These are phyloP conservation scores for Aspergillus cejpii DNA, from an alignment of 2,329 filamentous ascomycete species.

Conservation along the genomic window DNA sequence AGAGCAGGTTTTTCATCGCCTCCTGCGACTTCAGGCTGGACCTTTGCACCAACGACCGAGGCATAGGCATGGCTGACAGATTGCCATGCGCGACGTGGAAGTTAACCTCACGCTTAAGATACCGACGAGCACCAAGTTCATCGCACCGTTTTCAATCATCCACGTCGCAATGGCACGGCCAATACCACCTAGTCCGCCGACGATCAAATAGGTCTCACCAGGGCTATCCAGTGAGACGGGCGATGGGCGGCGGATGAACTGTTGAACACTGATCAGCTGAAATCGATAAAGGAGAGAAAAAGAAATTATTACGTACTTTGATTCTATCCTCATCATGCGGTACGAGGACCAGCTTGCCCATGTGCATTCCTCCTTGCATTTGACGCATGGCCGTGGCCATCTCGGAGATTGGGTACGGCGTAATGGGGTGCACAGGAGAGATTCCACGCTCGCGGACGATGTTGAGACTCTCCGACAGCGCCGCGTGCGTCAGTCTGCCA, in stretches of 20 bases:
- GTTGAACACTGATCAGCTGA: no score
- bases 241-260: no score
- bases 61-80: no score
- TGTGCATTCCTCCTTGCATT: constrained; percentile 32
- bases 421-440: constrained; percentile 6
- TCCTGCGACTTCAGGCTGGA: no score
- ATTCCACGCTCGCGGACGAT: not conserved
- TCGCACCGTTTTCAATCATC: constrained; percentile 33
- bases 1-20: no score
- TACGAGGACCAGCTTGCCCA: constrained; percentile 37
- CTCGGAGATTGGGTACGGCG: constrained; percentile 1
- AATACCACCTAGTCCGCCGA: constrained; percentile 16
- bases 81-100: no score
- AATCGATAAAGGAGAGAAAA: not conserved
- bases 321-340: constrained; percentile 3
- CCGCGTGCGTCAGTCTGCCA: not conserved
- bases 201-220: constrained; percentile 13
- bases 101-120: no score
- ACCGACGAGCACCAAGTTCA: constrained; percentile 29
- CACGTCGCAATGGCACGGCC: constrained; percentile 19
- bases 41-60: no score
- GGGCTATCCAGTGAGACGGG: not conserved
- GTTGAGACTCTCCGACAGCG: no score
- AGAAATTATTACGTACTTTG: not conserved
- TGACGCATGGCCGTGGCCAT: constrained; percentile 23